A percentile compares a stretch with the other conserved stretches of the same genome.
Conservation (phyloP, 352 stramenopile species). For the Pythium aphanidermatum region DNA sequence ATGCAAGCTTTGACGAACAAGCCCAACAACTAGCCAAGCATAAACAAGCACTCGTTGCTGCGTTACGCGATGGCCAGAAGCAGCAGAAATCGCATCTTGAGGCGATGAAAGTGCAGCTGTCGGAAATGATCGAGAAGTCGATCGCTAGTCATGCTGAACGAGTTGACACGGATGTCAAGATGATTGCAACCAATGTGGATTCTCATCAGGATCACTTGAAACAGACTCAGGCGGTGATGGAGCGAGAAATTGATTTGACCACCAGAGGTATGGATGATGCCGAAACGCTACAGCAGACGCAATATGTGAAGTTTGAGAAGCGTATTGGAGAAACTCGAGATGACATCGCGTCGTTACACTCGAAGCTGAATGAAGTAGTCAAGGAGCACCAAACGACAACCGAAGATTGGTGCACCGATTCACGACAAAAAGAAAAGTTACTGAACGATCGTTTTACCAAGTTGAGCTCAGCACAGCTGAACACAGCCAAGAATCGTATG, state of each 20-base stretch:
- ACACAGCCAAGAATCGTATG: too few relatives aligned
- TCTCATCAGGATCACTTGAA: conserved; percentile 15
- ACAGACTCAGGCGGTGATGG: conserved; percentile 14
- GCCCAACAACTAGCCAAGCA: conserved; percentile 12
- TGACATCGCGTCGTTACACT: conserved; percentile 8
- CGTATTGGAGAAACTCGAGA: conserved; percentile 6
- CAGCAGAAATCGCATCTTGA: conserved; percentile 17
- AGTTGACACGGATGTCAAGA: conserved; percentile 17
- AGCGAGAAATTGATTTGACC: conserved; percentile 11
- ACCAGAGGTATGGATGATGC: conserved; percentile 17
- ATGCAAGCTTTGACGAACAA: conserved; percentile 17
- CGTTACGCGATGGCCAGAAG: conserved; percentile 15
- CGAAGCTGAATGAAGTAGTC: conserved; percentile 10
- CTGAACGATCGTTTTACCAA: too few relatives aligned
- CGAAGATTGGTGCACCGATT: conserved; percentile 9
- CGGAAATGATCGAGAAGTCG: conserved; percentile 18
- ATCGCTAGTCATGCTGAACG: conserved; percentile 12
- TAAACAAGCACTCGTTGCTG: conserved; percentile 18
- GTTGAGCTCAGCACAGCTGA: too few relatives aligned
- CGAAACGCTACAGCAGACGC: conserved; percentile 12
- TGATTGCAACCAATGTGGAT: conserved; percentile 15
- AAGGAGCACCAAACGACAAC: conserved; percentile 1
- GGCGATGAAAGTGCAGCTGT: conserved; percentile 21
- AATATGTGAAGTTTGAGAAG: conserved; percentile 18
- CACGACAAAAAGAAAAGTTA: conserved; percentile 1